Conservation (phyloP, 1,284 basidiomycete genomes). For the Amylostereum chailletii region DNA sequence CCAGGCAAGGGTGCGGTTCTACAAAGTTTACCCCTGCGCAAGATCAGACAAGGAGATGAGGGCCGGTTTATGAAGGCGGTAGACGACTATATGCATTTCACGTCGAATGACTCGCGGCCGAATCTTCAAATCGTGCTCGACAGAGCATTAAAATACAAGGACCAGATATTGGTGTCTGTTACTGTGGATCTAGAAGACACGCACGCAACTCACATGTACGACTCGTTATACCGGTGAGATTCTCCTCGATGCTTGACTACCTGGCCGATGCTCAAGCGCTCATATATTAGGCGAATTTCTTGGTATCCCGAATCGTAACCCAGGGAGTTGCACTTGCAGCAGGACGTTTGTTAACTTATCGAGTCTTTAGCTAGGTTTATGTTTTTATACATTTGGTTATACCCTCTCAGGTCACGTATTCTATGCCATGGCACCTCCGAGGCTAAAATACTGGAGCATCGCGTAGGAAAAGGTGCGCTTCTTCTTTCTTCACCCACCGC, state of each 20-base stretch:
- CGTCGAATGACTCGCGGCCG: conserved; percentile 7
- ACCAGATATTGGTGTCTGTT: conserved; percentile 11
- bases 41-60: not conserved
- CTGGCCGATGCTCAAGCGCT: no score
- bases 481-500: conserved; percentile 87
- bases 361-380: no score
- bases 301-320: no score
- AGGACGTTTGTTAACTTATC: no score
- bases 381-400: no score
- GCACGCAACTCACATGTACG: conserved; percentile 12
- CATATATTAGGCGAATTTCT: no score
- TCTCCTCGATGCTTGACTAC: no score
- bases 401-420: no score
- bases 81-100: conserved; percentile 11
- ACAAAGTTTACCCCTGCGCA: conserved; percentile 7
- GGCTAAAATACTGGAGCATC: conserved; percentile 80
- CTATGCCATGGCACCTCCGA: no score
- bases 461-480: conserved; percentile 71
- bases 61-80: conserved; percentile 5
- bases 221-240: conserved; percentile 10
- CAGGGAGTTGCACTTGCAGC: no score
- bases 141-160: conserved; percentile 2
- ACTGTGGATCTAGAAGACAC: conserved; percentile 8
- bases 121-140: conserved; percentile 11
- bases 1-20: conserved; percentile 2